Conservation (phyloP, 768 basidiomycete genomes). For the Xerocomellus chrysenteron region DNA sequence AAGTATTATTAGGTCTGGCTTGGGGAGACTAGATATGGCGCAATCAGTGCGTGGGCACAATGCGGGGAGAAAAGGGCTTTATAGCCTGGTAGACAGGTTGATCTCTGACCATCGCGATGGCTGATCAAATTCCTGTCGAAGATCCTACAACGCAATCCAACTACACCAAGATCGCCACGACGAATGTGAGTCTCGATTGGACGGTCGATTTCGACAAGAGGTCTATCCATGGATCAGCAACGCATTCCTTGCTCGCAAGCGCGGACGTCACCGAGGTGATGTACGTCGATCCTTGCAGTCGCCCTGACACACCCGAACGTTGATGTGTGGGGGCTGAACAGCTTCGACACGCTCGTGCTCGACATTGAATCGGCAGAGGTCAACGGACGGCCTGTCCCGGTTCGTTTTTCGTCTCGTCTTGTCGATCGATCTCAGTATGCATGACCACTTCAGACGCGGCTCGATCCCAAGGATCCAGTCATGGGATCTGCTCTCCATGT, state of each 20-base stretch:
- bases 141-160: slow-evolving; percentile 59
- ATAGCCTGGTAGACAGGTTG: not conserved
- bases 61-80: too few relatives aligned
- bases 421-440: not conserved
- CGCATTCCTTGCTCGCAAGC: slow-evolving; percentile 41
- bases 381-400: slow-evolving; percentile 43
- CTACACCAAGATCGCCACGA: slow-evolving; percentile 47
- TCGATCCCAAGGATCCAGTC: slow-evolving; percentile 60
- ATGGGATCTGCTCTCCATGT: slow-evolving; percentile 79
- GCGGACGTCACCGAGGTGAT: slow-evolving; percentile 42
- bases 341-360: slow-evolving; percentile 53
- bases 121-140: slow-evolving; percentile 8
- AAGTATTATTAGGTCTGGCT: too few relatives aligned
- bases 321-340: slow-evolving; percentile 13
- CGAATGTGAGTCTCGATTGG: slow-evolving; percentile 56
- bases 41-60: too few relatives aligned
- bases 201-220: slow-evolving; percentile 50
- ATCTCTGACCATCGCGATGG: slow-evolving; percentile 6
- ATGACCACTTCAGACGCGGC: slow-evolving; percentile 40
- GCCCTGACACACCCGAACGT: not conserved
- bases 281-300: slow-evolving; percentile 26
- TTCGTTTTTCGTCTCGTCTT: slow-evolving; percentile 28
- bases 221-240: slow-evolving; percentile 47
- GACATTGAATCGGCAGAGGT: slow-evolving; percentile 56
- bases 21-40: too few relatives aligned